phyloP scores from a whole-genome alignment of 2,329 filamentous ascomycete species.

The Cladophialophora exuberans region DNA sequence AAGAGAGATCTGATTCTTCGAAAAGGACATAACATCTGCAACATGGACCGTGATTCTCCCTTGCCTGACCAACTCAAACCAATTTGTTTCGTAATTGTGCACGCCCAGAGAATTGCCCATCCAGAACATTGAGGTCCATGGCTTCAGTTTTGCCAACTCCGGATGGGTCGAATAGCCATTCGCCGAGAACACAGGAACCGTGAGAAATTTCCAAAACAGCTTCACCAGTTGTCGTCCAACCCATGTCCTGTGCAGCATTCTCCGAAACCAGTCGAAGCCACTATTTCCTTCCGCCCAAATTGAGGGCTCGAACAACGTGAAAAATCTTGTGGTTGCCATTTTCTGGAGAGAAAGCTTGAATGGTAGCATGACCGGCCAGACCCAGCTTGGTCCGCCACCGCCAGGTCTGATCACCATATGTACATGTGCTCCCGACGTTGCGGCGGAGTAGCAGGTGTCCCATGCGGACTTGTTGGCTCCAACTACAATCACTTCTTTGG shows the following conservation, averaged over 20 bases:
- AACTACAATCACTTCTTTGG: constrained; percentile 55
- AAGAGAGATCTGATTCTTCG: constrained; percentile 48
- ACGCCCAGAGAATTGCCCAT: constrained; percentile 61
- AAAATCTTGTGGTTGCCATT: constrained; percentile 66
- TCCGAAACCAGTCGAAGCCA: constrained; percentile 44
- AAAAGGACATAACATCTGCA: constrained; percentile 13
- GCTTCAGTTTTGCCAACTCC: constrained; percentile 49
- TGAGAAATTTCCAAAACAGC: constrained; percentile 58
- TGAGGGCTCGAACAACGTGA: constrained; percentile 76
- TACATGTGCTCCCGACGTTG: constrained; percentile 56
- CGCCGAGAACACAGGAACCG: constrained; percentile 51
- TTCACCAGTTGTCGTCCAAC: constrained; percentile 53
- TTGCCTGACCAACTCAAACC: constrained; percentile 59
- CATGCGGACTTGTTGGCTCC: constrained; percentile 66
- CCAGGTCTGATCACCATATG: constrained; percentile 62
- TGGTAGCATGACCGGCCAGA: constrained; percentile 55
- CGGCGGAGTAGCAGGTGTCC: constrained; percentile 65
- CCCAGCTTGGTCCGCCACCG: constrained; percentile 63
- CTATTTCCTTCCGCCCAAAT: constrained; percentile 64
- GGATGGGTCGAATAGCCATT: constrained; percentile 51
- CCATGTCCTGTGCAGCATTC: constrained; percentile 56
- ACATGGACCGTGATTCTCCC: constrained; percentile 60
- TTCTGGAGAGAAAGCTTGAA: constrained; percentile 71
- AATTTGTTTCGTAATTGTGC: constrained; percentile 61
- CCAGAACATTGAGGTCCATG: constrained; percentile 54